Evolutionary conservation across 331 rosid genomes (phyloP).

Genomic region (Dryas integrifolia): DNA sequence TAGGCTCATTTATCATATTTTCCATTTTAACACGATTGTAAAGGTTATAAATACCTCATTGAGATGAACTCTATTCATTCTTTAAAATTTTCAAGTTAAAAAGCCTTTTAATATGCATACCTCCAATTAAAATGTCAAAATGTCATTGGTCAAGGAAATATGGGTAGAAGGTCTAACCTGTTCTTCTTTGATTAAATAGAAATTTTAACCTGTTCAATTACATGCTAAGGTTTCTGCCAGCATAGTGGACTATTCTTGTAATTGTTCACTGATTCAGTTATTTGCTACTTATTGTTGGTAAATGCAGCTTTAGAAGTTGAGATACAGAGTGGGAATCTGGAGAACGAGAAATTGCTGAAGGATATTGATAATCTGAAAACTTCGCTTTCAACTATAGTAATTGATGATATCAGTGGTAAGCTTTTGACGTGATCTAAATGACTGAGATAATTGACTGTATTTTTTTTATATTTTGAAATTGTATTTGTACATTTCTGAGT

Average conservation of each 20-base stretch:
- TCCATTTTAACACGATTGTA: no score
- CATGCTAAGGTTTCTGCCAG: neutral
- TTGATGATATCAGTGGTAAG: slow-evolving; percentile 36
- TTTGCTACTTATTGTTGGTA: slow-evolving; percentile 15
- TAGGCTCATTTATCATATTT: no score
- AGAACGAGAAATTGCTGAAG: slow-evolving; percentile 56
- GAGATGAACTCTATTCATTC: no score
- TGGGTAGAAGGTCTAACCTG: neutral
- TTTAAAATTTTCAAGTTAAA: no score
- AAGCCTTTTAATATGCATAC: no score
- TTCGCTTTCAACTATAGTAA: slow-evolving; percentile 48
- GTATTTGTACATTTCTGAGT: neutral
- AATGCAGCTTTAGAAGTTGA: slow-evolving; percentile 61
- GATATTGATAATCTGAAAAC: slow-evolving; percentile 53
- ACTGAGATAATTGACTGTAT: neutral
- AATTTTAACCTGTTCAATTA: neutral
- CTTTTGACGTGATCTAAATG: slow-evolving; percentile 15
- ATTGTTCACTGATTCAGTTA: slow-evolving; percentile 11
- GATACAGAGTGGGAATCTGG: slow-evolving; percentile 41
- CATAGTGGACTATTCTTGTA: neutral
- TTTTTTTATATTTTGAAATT: neutral
- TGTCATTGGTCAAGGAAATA: neutral
- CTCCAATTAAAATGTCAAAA: neutral
- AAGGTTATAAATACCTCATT: no score
- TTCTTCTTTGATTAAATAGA: neutral